Evolutionary conservation across 2,329 filamentous ascomycete species (phyloP).

Genomic region (Sporothrix dimorphospora): DNA sequence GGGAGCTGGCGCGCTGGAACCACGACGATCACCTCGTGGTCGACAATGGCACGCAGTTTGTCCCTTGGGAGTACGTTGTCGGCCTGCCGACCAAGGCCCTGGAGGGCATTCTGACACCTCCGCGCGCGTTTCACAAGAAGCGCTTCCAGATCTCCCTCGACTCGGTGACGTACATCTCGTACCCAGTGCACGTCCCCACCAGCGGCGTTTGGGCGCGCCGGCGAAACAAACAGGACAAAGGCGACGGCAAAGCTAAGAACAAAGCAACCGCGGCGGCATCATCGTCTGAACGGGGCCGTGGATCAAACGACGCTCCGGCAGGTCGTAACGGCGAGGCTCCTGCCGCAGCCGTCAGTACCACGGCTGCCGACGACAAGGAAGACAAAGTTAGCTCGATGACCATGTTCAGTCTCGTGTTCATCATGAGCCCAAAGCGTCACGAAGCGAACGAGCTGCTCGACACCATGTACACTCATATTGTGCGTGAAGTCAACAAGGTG

Average conservation of each 20-base stretch:
- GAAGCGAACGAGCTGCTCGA: conserved; percentile 77
- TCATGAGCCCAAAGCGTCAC: conserved; percentile 76
- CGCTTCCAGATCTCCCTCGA: conserved; percentile 83
- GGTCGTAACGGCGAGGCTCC: conserved; percentile 33
- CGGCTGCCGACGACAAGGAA: background rate
- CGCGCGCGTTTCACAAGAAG: conserved; percentile 75
- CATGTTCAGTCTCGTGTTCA: conserved; percentile 98
- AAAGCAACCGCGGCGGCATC: background rate
- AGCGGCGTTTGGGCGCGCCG: conserved; percentile 69
- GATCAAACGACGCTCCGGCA: conserved; percentile 35
- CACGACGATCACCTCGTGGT: conserved; percentile 60
- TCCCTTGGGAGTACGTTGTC: conserved; percentile 73
- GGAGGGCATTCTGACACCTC: conserved; percentile 77
- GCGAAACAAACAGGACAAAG: conserved; percentile 37
- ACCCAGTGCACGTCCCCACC: conserved; percentile 79
- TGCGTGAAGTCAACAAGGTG: conserved; percentile 89
- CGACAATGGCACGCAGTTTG: conserved; percentile 59
- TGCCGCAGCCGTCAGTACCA: background rate
- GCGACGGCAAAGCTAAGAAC: conserved; percentile 14
- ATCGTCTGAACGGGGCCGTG: conserved; percentile 32
- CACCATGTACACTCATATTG: conserved; percentile 80
- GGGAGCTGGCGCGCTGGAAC: conserved; percentile 51
- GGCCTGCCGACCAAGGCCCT: conserved; percentile 77
- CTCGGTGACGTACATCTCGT: conserved; percentile 77
- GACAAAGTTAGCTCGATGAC: conserved; percentile 75